Evolutionary conservation across 192 early-diverging fungal genomes (phyloP), one percentile per base, ranked within the genome.

Genomic region (Pilobolus umbonatus): DNA sequence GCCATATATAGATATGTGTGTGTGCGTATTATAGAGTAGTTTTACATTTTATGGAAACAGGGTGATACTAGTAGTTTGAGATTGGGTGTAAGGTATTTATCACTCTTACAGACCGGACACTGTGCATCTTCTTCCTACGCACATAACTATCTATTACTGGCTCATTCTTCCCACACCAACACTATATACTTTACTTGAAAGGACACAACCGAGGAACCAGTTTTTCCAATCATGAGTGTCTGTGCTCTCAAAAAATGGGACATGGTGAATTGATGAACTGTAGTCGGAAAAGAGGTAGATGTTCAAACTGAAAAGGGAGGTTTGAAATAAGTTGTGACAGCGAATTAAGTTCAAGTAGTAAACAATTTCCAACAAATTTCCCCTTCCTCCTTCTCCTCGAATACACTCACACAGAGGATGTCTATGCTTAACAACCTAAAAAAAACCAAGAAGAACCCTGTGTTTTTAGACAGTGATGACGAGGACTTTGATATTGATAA

Each of bases 11-110:
- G 9, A 29, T 54, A 42, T 12, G 19, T 4, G 12, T 12, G 15
- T 12, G 8, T 4, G 15, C 15, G 32, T n/a, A 51, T 31, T 6
- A 6, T 26, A 5, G 7, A 15, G 9, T 19, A 6, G 28, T 24
- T 75, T 32, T 75, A 89, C 92, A 98, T 91, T 69, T 89, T 93
- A 79, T 98, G 94, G 70, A 92, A 95, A 71, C 96, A 98, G 10
- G 91, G 90, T 32, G 88, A 85, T 21, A 95, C 93, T n/a, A 94
- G 76, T 29, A 98, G 80, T 67, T 85, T 88, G 80, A 98, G 84
- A 57, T 79, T 79, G 22, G 86, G 86, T 55, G 89, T 92, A 36
- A 98, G 77, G 71, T 94, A 96, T 61, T 88, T 79, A 45, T 87
- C 82, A 50, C 85, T 88, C 57, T 86, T 84, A 72, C 93, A 98